These are phyloP conservation scores for Kwoniella botswanensis DNA, from an alignment of 768 basidiomycete species.

Conservation along the genomic window DNA sequence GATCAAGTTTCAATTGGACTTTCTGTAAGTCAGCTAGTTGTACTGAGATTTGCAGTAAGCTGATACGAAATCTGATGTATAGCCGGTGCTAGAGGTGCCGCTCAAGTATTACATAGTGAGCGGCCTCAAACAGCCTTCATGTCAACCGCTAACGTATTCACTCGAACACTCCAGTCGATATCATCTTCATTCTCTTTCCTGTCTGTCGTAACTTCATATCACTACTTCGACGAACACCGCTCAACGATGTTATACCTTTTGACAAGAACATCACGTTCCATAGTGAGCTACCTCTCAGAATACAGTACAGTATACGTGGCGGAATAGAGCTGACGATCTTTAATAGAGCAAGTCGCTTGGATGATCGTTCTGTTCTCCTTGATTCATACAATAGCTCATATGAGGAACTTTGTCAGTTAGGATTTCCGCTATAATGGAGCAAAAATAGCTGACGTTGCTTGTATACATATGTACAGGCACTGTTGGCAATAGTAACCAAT, in stretches of 20 bases:
- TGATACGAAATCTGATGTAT: neutral
- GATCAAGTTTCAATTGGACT: conserved; percentile 73
- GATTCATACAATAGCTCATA: conserved; percentile 82
- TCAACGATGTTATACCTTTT: conserved; percentile 65
- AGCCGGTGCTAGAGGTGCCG: conserved; percentile 88
- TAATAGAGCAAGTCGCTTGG: conserved; percentile 83
- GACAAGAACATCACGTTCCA: conserved; percentile 89
- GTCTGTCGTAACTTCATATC: conserved; percentile 96
- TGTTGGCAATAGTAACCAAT: conserved; percentile 63
- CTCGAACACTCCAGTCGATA: conserved; percentile 64
- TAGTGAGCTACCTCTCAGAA: conserved; percentile 19
- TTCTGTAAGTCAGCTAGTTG: conserved; percentile 66
- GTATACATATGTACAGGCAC: conserved; percentile 71
- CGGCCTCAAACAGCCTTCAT: neutral
- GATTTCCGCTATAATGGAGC: neutral
- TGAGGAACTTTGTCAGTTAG: conserved; percentile 36
- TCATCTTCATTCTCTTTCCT: conserved; percentile 90
- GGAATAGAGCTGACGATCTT: neutral
- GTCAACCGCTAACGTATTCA: neutral
- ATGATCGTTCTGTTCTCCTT: conserved; percentile 77
- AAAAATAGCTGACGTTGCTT: conserved; percentile 2
- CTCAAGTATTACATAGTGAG: conserved; percentile 75
- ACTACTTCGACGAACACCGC: conserved; percentile 78
- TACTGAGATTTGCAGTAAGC: neutral
- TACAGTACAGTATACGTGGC: neutral